Conservation (phyloP, 495 filamentous ascomycete genomes). For the Daldinia childiae region DNA sequence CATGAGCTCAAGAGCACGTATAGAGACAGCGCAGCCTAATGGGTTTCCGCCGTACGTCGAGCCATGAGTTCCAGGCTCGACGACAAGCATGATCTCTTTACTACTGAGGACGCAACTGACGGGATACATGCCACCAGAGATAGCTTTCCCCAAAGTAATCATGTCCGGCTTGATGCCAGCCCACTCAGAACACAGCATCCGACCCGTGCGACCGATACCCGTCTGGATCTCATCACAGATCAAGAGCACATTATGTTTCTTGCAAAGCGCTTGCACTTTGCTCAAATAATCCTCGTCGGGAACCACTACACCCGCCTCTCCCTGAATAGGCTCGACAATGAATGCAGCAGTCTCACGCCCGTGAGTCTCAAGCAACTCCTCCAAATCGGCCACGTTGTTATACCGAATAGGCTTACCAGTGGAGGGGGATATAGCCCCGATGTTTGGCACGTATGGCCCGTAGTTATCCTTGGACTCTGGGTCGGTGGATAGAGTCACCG, state of each 20-base stretch:
- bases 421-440: conserved; percentile 80
- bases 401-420: conserved; percentile 83
- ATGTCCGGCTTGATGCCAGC: conserved; percentile 94
- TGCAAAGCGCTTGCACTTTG: conserved; percentile 85
- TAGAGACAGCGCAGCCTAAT: conserved; percentile 94
- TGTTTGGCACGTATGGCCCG: conserved; percentile 89
- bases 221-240: conserved; percentile 99
- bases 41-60: conserved; percentile 98
- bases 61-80: conserved; percentile 96
- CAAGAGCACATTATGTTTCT: conserved; percentile 90
- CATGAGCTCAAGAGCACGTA: conserved; percentile 93
- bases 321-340: conserved; percentile 97
- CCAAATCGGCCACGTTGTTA: conserved; percentile 83
- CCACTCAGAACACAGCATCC: conserved; percentile 94
- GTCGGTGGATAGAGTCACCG: conserved; percentile 93
- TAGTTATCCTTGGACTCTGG: conserved; percentile 97
- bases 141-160: conserved; percentile 94
- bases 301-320: conserved; percentile 96
- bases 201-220: conserved; percentile 91
- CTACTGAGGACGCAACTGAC: conserved; percentile 91
- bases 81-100: conserved; percentile 94
- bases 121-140: conserved; percentile 98
- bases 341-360: conserved; percentile 90
- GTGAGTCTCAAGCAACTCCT: conserved; percentile 79
- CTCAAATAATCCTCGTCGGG: conserved; percentile 89